Conservation (phyloP, 192 early-diverging fungal species). For the Chytriomyces sp. region DNA sequence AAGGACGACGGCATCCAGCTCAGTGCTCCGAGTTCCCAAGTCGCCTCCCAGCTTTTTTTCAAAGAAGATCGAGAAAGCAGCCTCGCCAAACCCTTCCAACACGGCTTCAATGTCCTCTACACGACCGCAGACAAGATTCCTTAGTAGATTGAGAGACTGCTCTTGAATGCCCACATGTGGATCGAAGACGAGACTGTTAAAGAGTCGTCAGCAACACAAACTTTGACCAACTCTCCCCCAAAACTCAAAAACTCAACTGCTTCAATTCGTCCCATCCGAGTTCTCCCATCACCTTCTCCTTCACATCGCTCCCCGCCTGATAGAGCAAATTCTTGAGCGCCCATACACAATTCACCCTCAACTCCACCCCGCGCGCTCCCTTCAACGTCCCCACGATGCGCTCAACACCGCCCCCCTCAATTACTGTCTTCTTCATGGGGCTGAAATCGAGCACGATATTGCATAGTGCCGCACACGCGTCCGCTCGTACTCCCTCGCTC, state of each 20-base stretch:
- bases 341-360: constrained; percentile 79
- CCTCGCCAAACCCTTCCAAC: constrained; percentile 69
- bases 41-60: constrained; percentile 57
- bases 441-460: constrained; percentile 86
- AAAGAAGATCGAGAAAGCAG: constrained; percentile 58
- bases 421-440: constrained; percentile 71
- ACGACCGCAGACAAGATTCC: constrained; percentile 70
- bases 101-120: constrained; percentile 68
- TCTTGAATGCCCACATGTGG: constrained; percentile 66
- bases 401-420: constrained; percentile 73
- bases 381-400: constrained; percentile 63
- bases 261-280: constrained; percentile 65
- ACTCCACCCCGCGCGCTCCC: constrained; percentile 37
- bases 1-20: constrained; percentile 28
- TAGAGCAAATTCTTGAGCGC: constrained; percentile 79
- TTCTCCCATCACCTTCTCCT: constrained; percentile 66
- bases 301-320: constrained; percentile 66
- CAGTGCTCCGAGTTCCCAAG: not conserved
- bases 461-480: constrained; percentile 77
- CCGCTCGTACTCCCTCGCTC: constrained; percentile 61
- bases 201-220: not conserved
- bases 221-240: not conserved
- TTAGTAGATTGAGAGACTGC: constrained; percentile 71
- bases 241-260: too few relatives aligned
- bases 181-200: constrained; percentile 61